These are phyloP conservation scores for Tephrocybe sp. DNA, from an alignment of 768 basidiomycete species.

Conservation along the genomic window DNA sequence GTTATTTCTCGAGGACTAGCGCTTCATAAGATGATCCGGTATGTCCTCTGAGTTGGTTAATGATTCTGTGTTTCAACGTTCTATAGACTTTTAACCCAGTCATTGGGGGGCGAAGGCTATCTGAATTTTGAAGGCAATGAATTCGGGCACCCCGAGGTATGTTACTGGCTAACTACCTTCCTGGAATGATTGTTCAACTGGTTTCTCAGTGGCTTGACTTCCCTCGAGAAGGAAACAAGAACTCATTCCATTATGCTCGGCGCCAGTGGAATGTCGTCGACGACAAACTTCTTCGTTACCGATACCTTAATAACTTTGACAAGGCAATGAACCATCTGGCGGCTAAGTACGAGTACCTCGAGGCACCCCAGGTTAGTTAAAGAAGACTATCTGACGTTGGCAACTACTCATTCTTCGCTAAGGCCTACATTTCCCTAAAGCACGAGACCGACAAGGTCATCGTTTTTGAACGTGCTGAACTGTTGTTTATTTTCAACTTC, in stretches of 20 bases:
- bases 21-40: constrained; percentile 98
- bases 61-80: neutral
- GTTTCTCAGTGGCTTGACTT: constrained; percentile 92
- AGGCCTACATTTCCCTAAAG: constrained; percentile 94
- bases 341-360: constrained; percentile 80
- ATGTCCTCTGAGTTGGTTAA: constrained; percentile 12
- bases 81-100: constrained; percentile 79
- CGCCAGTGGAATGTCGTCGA: constrained; percentile 97
- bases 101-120: constrained; percentile 95
- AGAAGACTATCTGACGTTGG: neutral
- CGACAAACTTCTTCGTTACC: constrained; percentile 84
- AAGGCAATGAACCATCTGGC: constrained; percentile 87
- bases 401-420: constrained; percentile 9
- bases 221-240: constrained; percentile 91
- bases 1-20: constrained; percentile 86
- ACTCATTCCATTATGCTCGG: constrained; percentile 96
- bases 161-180: constrained; percentile 13
- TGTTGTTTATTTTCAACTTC: constrained; percentile 98
- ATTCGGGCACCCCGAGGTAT: constrained; percentile 95
- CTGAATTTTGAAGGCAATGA: constrained; percentile 98
- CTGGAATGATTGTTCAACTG: constrained; percentile 3
- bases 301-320: constrained; percentile 92
- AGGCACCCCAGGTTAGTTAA: constrained; percentile 61
- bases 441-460: constrained; percentile 91
- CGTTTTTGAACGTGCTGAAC: constrained; percentile 89